Base-by-base conservation (phyloP, 768 basidiomycete genomes). In the Coprinopsis strossmayeri region DNA sequence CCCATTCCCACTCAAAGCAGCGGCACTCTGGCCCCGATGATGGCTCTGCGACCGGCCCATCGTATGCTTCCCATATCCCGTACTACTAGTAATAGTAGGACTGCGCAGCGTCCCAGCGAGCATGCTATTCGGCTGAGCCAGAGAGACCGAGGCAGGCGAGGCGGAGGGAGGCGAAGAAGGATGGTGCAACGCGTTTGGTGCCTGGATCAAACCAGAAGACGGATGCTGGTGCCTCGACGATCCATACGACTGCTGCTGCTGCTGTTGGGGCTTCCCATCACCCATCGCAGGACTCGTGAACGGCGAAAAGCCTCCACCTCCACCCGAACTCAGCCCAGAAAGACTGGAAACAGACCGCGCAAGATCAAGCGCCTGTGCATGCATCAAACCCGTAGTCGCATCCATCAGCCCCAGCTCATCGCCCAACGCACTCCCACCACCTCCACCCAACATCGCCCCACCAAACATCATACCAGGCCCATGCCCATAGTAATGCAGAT, bases 401-500 rank as follows among this genome's bases (percentile, higher is more conserved):
- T 50, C 39, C 15, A 21, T 10, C n/a, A 30, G 3, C 18, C 42
- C 34, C 40, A 5, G 11, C 5, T 30, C 25, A 2, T 30, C 34
- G 27, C 7, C 21, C 30, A 25, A n/a, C n/a, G 3, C 28, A 24
- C 46, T 9, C 21, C 38, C 17, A 49, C 51, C 20, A 51, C 50
- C 11, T 58, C 54, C 24, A 24, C 18, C 34, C 10, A n/a, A n/a
- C 21, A 59, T 40, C 12, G 52, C 50, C 3, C 46, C 46, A 15
- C 58, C 56, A 47, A 13, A 47, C 48, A n/a, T n/a, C n/a, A n/a
- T n/a, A n/a, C n/a, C 25, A 9, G 32, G 1, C 11, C 38, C 42
- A 28, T 30, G 41, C 34, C 53, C 55, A 45, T 54, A 56, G 25
- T 81, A 86, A 59, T 88, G 86, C 61, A 88, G 60, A 59, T 88